These are phyloP conservation scores for Penicillium griseofulvum DNA, from an alignment of 2,329 filamentous ascomycete species.

Conservation along the genomic window DNA sequence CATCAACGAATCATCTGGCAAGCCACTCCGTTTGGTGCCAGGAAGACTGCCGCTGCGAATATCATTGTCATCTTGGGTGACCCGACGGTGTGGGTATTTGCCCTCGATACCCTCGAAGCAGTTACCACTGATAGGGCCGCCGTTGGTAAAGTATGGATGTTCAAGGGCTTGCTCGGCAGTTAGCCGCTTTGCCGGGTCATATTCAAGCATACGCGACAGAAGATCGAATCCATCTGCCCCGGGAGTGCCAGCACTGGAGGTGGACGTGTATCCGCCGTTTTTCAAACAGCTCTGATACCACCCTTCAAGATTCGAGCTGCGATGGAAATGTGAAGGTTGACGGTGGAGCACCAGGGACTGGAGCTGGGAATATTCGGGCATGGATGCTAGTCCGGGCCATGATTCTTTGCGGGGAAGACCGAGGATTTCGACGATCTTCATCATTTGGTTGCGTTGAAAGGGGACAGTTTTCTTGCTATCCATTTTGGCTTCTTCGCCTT, in stretches of 20 bases:
- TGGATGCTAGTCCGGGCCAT: conserved; percentile 79
- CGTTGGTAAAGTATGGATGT: conserved; percentile 80
- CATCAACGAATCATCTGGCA: conserved; percentile 77
- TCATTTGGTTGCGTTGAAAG: conserved; percentile 98
- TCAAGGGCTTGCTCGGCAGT: conserved; percentile 86
- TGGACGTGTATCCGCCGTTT: conserved; percentile 52
- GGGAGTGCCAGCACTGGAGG: conserved; percentile 55
- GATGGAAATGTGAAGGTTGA: conserved; percentile 50
- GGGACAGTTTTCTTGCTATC: conserved; percentile 96
- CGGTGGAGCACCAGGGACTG: conserved; percentile 48
- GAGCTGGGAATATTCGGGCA: conserved; percentile 82
- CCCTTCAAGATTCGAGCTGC: conserved; percentile 65
- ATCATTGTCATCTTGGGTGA: conserved; percentile 94
- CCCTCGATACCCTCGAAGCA: conserved; percentile 88
- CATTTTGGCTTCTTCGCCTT: conserved; percentile 98
- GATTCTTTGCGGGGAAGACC: conserved; percentile 83
- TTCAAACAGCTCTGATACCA: conserved; percentile 74
- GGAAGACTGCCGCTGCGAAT: conserved; percentile 86
- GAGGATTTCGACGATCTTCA: conserved; percentile 96
- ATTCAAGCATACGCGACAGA: conserved; percentile 79
- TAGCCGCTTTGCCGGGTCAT: conserved; percentile 84
- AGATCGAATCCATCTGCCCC: conserved; percentile 78
- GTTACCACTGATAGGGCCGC: conserved; percentile 68
- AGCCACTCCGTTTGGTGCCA: conserved; percentile 82
- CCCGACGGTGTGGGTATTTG: conserved; percentile 84